A percentile compares a stretch with the other conserved stretches of the same genome.
Conservation (phyloP, 805 yeast genomes). For the Yamadazyma insecticola region DNA sequence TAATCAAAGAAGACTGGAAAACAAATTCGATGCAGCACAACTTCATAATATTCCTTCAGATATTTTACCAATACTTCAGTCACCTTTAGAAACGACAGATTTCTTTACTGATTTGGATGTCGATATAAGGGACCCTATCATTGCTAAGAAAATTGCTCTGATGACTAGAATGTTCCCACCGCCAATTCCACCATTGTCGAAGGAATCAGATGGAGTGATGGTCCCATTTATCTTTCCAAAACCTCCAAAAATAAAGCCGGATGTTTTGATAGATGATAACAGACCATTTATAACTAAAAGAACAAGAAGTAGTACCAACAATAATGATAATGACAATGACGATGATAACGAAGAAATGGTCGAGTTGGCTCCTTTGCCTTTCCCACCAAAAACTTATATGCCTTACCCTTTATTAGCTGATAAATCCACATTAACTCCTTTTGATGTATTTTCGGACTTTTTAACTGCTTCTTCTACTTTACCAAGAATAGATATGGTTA, state of each 20-base stretch:
- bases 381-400: conserved; percentile 43
- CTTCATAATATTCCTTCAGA: conserved; percentile 33
- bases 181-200: conserved; percentile 31
- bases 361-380: conserved; percentile 38
- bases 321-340: conserved; percentile 1
- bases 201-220: conserved; percentile 26
- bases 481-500: conserved; percentile 41
- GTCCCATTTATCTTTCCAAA: conserved; percentile 42
- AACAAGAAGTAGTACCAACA: conserved; percentile 1
- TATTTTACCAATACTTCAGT: conserved; percentile 32
- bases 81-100: conserved; percentile 24
- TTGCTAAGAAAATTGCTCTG: conserved; percentile 9
- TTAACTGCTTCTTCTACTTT: conserved; percentile 31
- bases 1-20: no score
- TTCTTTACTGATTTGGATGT: conserved; percentile 31
- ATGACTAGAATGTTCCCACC: conserved; percentile 32
- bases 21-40: no score
- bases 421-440: conserved; percentile 28
- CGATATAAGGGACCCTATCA: no score
- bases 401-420: conserved; percentile 39
- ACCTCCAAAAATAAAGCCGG: conserved; percentile 31
- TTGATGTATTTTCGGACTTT: conserved; percentile 31
- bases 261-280: conserved; percentile 15
- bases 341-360: conserved; percentile 4
- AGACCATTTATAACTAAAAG: conserved; percentile 1